A percentile compares a stretch with the other conserved stretches of the same genome.
These are phyloP conservation scores for Dissophora globulifera DNA, from an alignment of 192 early-diverging fungal genomes.

Conservation along the genomic window DNA sequence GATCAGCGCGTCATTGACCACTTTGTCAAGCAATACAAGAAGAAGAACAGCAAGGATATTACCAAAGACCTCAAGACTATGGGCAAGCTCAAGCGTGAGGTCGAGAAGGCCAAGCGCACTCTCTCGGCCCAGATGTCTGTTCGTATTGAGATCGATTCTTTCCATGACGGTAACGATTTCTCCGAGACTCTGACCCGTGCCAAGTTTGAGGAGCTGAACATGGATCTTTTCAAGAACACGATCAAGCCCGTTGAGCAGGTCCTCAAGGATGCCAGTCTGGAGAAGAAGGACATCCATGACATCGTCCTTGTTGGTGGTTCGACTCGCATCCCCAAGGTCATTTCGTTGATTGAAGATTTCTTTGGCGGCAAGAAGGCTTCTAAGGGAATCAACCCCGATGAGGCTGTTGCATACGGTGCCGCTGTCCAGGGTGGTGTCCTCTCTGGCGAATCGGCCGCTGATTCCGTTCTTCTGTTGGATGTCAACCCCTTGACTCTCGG, in stretches of 20 bases:
- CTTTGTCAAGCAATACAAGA: constrained; percentile 93
- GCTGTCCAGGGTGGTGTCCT: constrained; percentile 96
- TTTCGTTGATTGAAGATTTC: constrained; percentile 90
- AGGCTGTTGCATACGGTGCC: constrained; percentile 98
- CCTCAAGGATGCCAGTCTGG: constrained; percentile 87
- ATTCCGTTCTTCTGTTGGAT: constrained; percentile 85
- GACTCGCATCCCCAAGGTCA: constrained; percentile 98
- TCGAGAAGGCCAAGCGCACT: constrained; percentile 97
- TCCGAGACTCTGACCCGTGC: constrained; percentile 95
- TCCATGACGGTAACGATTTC: constrained; percentile 88
- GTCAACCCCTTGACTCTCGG: constrained; percentile 97
- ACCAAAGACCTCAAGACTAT: constrained; percentile 89
- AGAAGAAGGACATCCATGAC: constrained; percentile 91
- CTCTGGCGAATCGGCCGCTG: constrained; percentile 72
- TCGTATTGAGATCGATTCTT: constrained; percentile 93
- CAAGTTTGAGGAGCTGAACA: constrained; percentile 97
- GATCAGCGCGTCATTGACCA: constrained; percentile 95
- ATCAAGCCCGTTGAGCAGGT: constrained; percentile 94
- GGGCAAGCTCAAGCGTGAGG: constrained; percentile 94
- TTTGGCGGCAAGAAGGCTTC: constrained; percentile 97
- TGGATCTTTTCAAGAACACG: constrained; percentile 92
- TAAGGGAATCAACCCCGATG: constrained; percentile 99
- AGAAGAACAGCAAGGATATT: constrained; percentile 87
- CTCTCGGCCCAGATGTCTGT: constrained; percentile 94
- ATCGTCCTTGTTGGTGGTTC: constrained; percentile 99